A percentile compares a stretch with the other conserved stretches of the same genome.
These are phyloP conservation scores for Cercospora sp. DNA, from an alignment of 2,329 filamentous ascomycete species.

Conservation along the genomic window DNA sequence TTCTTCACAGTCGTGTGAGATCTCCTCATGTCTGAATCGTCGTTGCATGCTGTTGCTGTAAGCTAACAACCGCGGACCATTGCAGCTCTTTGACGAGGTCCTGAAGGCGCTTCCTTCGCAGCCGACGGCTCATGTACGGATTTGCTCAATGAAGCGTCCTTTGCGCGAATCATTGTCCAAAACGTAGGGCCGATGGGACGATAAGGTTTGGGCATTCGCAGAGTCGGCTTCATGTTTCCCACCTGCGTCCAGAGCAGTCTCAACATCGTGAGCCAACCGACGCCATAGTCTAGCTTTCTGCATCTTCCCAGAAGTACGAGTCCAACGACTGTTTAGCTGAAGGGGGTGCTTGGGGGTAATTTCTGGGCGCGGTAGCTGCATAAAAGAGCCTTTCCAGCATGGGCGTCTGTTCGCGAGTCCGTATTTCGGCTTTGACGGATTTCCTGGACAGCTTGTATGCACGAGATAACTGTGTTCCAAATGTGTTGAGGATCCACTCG, in stretches of 20 bases:
- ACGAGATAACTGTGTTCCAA: background rate
- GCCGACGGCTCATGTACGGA: background rate
- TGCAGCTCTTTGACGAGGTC: background rate
- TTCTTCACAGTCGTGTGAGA: background rate
- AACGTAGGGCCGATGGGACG: background rate
- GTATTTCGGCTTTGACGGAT: background rate
- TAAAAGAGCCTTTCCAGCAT: background rate
- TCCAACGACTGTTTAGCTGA: background rate
- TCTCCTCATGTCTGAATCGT: background rate
- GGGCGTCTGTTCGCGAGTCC: background rate
- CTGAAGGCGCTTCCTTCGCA: background rate
- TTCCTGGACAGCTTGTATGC: background rate
- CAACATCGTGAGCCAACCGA: background rate
- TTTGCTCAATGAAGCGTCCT: background rate
- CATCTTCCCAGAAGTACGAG: background rate
- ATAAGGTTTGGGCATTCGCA: background rate
- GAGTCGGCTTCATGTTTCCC: background rate
- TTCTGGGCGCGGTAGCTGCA: background rate
- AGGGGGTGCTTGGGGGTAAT: background rate
- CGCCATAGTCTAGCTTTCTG: background rate
- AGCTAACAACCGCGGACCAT: background rate
- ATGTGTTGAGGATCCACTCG: background rate
- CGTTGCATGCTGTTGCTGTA: background rate
- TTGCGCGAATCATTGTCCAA: background rate
- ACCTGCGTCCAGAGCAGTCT: background rate